These are phyloP conservation scores for Cordyceps tenuipes DNA, from an alignment of 2,329 filamentous ascomycete species.

Conservation along the genomic window DNA sequence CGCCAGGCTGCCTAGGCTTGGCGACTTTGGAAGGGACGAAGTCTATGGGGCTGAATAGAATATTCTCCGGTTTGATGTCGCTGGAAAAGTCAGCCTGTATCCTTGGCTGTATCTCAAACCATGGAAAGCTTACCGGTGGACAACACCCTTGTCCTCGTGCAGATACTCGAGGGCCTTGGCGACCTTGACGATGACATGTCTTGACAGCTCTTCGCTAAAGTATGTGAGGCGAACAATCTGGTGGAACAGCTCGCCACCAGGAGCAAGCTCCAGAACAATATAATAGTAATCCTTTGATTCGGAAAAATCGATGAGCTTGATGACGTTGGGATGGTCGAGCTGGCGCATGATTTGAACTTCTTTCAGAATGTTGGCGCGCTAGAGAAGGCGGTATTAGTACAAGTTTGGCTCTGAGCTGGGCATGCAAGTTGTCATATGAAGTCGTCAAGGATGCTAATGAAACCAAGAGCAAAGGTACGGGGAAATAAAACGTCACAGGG, in stretches of 20 bases:
- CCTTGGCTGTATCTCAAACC: conserved; percentile 9
- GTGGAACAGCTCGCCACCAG: conserved; percentile 94
- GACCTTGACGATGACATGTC: conserved; percentile 91
- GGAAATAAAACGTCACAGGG: conserved; percentile 18
- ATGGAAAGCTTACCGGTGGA: conserved; percentile 70
- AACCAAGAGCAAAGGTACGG: neutral
- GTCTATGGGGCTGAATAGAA: conserved; percentile 82
- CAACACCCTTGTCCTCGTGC: conserved; percentile 89
- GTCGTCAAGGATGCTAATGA: neutral
- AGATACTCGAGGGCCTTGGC: conserved; percentile 90
- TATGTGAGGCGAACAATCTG: conserved; percentile 97
- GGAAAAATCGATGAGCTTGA: conserved; percentile 87
- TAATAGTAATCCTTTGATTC: conserved; percentile 96
- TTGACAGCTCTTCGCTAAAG: conserved; percentile 90
- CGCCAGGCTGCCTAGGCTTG: conserved; percentile 74
- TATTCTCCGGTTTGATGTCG: conserved; percentile 97
- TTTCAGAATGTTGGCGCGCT: conserved; percentile 97
- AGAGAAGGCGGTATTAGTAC: conserved; percentile 22
- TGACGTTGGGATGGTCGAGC: conserved; percentile 90
- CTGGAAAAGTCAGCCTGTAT: conserved; percentile 35
- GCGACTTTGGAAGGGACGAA: conserved; percentile 72
- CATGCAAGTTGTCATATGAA: neutral
- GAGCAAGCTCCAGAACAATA: conserved; percentile 90
- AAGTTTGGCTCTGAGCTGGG: neutral
- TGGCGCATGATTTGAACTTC: conserved; percentile 99